Base-by-base conservation (phyloP, 1,139 yeast genomes). In the Kodamaea alishanica region DNA sequence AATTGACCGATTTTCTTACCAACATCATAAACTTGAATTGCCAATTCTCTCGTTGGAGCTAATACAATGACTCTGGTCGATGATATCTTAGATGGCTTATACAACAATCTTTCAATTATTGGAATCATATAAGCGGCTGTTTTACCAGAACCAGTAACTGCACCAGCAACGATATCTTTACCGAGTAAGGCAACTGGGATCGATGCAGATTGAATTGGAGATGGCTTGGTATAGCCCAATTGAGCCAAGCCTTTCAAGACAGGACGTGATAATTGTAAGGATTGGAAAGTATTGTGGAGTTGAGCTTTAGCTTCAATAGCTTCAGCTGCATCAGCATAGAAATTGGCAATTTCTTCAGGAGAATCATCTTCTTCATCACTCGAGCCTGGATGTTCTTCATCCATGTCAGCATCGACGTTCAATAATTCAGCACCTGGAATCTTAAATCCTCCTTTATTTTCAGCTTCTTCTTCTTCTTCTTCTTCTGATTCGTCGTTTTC, bases 111-210 rank as follows among this genome's bases (percentile, higher is more conserved):
- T 65, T 94, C 98, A 44, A 94, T 79, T 30, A 92, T 87, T 11
- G 98, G 99, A 41, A 92, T 85, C 83, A 92, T 81, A 57, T 88
- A 92, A 2, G 98, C 98, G 5, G 97, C 98, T 12, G 99, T 94
- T 61, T 92, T 92, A 77, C 99, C 99, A 27, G 97, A 89, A 68
- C 99, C 99, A 3, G 99, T 92, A 24, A 87, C 96, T 28, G 98
- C 98, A 69, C 97, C 97, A n/a, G 98, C 99, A 50, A 92, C 96
- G 39, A 92, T 79, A 61, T 88, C 96, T 56, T 87, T 90, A 51
- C 98, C 98, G 49, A 86, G 64, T 32, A 92, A 72, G 0, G 97
- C 96, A 40, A 90, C 81, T 7, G 99, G 98, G 47, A 92, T 89
- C 9, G 95, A 80, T 2, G 96, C 88, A 41, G 92, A 74, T 67